phyloP scores from a whole-genome alignment of 1,284 basidiomycete genomes.

The Malassezia globosa region DNA sequence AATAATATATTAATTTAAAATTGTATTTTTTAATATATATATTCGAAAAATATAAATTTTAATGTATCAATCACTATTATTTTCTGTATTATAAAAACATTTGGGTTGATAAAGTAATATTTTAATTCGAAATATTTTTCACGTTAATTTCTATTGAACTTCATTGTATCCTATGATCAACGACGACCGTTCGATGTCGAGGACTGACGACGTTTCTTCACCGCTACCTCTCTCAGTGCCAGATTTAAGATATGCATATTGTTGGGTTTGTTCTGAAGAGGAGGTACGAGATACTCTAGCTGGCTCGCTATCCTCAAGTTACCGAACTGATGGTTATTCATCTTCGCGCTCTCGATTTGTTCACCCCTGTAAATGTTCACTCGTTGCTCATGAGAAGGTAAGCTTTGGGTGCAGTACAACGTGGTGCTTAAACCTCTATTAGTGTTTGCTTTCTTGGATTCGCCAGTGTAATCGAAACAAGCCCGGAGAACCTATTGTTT shows the following conservation, averaged over 20 bases:
- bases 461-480: slow-evolving; percentile 7
- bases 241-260: slow-evolving; percentile 9
- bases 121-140: neutral
- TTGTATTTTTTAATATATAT: slow-evolving; percentile 6
- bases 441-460: slow-evolving; percentile 17
- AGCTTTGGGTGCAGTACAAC: too few species aligned
- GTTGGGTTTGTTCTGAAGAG: slow-evolving; percentile 15
- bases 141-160: neutral
- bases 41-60: neutral
- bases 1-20: slow-evolving; percentile 2
- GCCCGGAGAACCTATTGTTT: slow-evolving; percentile 1
- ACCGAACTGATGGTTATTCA: neutral
- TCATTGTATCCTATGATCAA: neutral
- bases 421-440: neutral
- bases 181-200: neutral
- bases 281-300: neutral
- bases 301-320: neutral
- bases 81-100: neutral
- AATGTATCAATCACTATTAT: neutral
- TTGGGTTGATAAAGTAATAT: too few species aligned
- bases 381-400: slow-evolving; percentile 18
- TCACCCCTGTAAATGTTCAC: slow-evolving; percentile 15
- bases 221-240: neutral
- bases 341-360: slow-evolving; percentile 10
- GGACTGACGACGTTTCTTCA: neutral